Conservation (phyloP, 495 filamentous ascomycete genomes). For the Xylaria castorea region DNA sequence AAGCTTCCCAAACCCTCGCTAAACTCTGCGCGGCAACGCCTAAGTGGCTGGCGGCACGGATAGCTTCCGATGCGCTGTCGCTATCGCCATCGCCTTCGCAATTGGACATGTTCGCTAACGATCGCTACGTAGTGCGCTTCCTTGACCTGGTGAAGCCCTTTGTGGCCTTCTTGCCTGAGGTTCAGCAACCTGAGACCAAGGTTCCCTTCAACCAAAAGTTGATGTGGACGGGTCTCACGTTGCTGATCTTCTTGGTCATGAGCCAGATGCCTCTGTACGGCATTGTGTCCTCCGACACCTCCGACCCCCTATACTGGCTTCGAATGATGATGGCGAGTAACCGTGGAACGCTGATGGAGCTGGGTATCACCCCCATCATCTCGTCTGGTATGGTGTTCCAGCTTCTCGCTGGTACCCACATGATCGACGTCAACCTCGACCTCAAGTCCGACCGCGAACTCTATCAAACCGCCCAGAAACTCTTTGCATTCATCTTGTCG, state of each 20-base stretch:
- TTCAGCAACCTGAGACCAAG: slow-evolving; percentile 95
- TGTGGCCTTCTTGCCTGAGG: slow-evolving; percentile 97
- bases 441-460: slow-evolving; percentile 99
- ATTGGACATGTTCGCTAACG: slow-evolving; percentile 43
- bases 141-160: slow-evolving; percentile 99
- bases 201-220: slow-evolving; percentile 98
- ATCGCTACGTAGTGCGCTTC: slow-evolving; percentile 79
- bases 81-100: slow-evolving; percentile 28
- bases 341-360: slow-evolving; percentile 96
- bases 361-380: slow-evolving; percentile 99
- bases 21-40: slow-evolving; percentile 41
- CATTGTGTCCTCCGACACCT: slow-evolving; percentile 95
- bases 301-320: slow-evolving; percentile 98
- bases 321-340: slow-evolving; percentile 99
- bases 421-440: slow-evolving; percentile 99
- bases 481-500: slow-evolving; percentile 97
- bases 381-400: slow-evolving; percentile 99
- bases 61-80: slow-evolving; percentile 43
- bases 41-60: slow-evolving; percentile 36
- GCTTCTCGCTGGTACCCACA: slow-evolving; percentile 97
- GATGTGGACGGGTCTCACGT: slow-evolving; percentile 99
- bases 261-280: slow-evolving; percentile 98
- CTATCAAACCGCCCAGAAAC: slow-evolving; percentile 99
- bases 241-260: slow-evolving; percentile 99
- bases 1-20: slow-evolving; percentile 52